phyloP scores from a whole-genome alignment of 805 yeast genomes.

The Cyberlindnera suaveolens region DNA sequence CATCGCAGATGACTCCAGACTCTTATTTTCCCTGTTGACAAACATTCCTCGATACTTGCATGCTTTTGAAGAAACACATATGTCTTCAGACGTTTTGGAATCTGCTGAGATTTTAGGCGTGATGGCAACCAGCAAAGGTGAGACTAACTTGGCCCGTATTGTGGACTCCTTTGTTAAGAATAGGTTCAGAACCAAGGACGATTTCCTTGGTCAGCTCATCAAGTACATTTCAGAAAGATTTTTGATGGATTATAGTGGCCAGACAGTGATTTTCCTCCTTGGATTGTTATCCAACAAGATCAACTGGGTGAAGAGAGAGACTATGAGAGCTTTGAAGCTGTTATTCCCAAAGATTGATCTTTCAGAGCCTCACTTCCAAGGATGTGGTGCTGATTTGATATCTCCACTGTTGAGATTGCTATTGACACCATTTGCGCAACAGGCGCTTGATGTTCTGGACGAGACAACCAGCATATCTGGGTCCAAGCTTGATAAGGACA shows the following conservation, averaged over 20 bases:
- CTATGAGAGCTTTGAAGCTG: slow-evolving; percentile 67
- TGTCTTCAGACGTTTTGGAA: slow-evolving; percentile 42
- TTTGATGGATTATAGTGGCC: slow-evolving; percentile 71
- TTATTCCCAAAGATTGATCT: slow-evolving; percentile 75
- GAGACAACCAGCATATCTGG: slow-evolving; percentile 83
- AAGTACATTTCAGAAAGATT: slow-evolving; percentile 60
- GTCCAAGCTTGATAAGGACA: slow-evolving; percentile 84
- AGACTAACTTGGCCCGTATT: slow-evolving; percentile 60
- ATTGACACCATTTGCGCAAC: slow-evolving; percentile 81
- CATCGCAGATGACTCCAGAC: slow-evolving; percentile 63
- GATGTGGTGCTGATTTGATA: slow-evolving; percentile 91
- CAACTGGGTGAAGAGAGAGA: slow-evolving; percentile 75
- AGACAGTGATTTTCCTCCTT: slow-evolving; percentile 64
- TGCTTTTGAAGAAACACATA: slow-evolving; percentile 56
- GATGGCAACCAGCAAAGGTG: slow-evolving; percentile 53
- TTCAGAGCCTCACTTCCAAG: slow-evolving; percentile 69
- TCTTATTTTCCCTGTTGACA: slow-evolving; percentile 66
- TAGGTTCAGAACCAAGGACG: slow-evolving; percentile 84
- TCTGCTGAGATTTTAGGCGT: slow-evolving; percentile 52
- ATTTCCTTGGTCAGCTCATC: slow-evolving; percentile 77
- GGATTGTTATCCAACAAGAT: slow-evolving; percentile 75
- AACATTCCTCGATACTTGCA: slow-evolving; percentile 82
- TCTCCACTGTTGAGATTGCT: slow-evolving; percentile 79
- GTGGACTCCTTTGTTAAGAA: slow-evolving; percentile 70
- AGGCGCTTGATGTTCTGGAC: slow-evolving; percentile 85